Evolutionary conservation across 257 asterid species (phyloP).

Genomic region (Nicotiana otophora): DNA sequence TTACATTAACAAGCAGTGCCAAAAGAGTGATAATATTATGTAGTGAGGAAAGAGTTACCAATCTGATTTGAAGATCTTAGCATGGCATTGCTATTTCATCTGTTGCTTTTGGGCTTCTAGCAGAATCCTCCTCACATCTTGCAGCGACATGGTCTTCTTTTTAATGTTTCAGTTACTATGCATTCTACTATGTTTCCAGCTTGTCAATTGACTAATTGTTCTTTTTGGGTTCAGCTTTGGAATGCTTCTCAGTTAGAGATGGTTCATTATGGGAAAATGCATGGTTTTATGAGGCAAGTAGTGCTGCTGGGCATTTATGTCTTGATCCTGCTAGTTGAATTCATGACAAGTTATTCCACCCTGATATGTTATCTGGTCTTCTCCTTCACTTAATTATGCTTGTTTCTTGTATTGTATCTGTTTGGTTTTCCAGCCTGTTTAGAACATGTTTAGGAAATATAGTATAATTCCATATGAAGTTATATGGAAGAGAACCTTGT

Average conservation of each 20-base stretch:
- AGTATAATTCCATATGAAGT: not conserved
- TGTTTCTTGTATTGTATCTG: not conserved
- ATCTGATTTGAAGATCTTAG: not conserved
- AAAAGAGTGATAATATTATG: not conserved
- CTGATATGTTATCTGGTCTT: not conserved
- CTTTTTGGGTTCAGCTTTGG: slow-evolving; percentile 68
- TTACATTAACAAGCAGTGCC: not conserved
- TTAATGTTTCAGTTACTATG: not conserved
- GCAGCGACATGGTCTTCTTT: not conserved
- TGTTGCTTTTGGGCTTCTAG: not conserved
- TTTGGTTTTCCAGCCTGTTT: not conserved
- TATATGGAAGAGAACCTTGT: not conserved
- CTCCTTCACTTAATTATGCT: not conserved
- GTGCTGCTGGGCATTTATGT: not conserved
- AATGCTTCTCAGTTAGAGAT: slow-evolving; percentile 91
- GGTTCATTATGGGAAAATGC: slow-evolving; percentile 95
- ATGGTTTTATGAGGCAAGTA: slow-evolving; percentile 94
- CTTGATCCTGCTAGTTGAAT: not conserved
- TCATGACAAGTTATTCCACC: not conserved
- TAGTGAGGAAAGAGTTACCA: not conserved
- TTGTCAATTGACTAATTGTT: not conserved
- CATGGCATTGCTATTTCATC: not conserved
- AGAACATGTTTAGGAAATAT: not conserved
- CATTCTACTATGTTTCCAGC: not conserved
- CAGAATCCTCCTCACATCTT: not conserved